Base-by-base conservation (phyloP, 1,284 basidiomycete species). In the Chalciporus sp. region DNA sequence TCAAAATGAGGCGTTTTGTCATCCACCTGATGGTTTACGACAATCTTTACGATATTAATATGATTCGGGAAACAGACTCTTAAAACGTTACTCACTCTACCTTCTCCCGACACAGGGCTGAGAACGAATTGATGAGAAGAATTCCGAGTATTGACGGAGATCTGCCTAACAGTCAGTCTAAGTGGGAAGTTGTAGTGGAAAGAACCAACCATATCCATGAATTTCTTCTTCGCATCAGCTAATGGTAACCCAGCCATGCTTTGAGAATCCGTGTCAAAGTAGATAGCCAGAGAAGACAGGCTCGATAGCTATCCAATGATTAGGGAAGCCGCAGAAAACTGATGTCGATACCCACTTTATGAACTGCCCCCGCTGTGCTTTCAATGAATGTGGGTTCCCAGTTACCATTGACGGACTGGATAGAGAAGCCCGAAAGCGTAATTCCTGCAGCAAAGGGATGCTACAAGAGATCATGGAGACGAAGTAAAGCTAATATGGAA, bases 381-480 rank as follows among this genome's bases (percentile, higher is more conserved):
- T 95, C 91, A 52, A 99, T 94, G 74, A 98, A 99, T 1, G 94
- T 86, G n/a, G 95, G 85, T 58, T 91, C 76, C 98, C 98, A 99
- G 52, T 86, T 76, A 58, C 85, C 88, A 67, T 99, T 86, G 1
- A 96, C 95, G 1, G 97, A 99, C n/a, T 90, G 85, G 27, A 95
- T 94, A 7, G 92, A 89, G 70, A 99, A 98, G 37, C 90, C 87
- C 4, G 91, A 86, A n/a, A 99, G 78, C 1, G 96, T 99, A 44
- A 96, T 66, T 57, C 98, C 97, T 29, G 88, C 89, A 3, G 96
- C 89, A 70, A 99, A 99, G 8, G 96, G 96, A 72, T 98, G 96
- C 85, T 95, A 61, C 7, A 43, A 46, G 53, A 23, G 26, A 49
- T 28, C 20, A 39, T 46, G 56, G 42, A 39, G 37, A 20, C 35